Evolutionary conservation across 306 rosid genomes (phyloP).

Genomic region (Dalbergia cultrata): DNA sequence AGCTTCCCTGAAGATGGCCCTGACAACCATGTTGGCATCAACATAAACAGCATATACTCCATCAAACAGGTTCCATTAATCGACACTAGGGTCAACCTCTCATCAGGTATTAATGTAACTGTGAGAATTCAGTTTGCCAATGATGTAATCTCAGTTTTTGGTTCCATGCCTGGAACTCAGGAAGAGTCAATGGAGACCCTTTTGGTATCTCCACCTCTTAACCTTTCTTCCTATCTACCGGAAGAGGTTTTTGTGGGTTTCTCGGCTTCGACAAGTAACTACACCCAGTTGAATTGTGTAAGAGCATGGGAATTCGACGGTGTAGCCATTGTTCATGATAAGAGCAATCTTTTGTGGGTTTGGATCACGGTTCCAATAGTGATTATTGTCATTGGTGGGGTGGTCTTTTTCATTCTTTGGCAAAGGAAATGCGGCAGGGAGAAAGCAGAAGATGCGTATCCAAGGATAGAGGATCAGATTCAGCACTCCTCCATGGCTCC

Average conservation of each 20-base stretch:
- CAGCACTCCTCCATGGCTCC: constrained; percentile 63
- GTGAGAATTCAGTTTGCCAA: constrained; percentile 36
- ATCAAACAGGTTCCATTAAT: constrained; percentile 41
- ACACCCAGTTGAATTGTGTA: constrained; percentile 66
- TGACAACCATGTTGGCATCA: constrained; percentile 70
- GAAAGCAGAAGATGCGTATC: constrained; percentile 54
- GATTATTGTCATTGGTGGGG: constrained; percentile 34
- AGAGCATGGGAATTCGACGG: constrained; percentile 64
- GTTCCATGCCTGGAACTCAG: constrained; percentile 31
- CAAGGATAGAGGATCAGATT: constrained; percentile 69
- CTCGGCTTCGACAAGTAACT: constrained; percentile 70
- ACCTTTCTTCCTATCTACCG: constrained; percentile 41
- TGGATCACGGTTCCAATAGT: constrained; percentile 50
- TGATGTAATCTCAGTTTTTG: constrained; percentile 43
- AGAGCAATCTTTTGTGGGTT: constrained; percentile 53
- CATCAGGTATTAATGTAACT: constrained; percentile 38
- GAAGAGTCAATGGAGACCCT: constrained; percentile 36
- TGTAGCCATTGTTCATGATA: constrained; percentile 1
- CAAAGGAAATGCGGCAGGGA: constrained; percentile 28
- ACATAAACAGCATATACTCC: constrained; percentile 66
- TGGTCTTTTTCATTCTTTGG: constrained; percentile 40
- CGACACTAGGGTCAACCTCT: constrained; percentile 37
- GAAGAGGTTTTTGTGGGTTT: constrained; percentile 67
- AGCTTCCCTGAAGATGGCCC: constrained; percentile 62
- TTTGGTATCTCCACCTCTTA: constrained; percentile 52